Evolutionary conservation across 2,329 filamentous ascomycete genomes (phyloP).

Genomic region (Fusarium sp.): DNA sequence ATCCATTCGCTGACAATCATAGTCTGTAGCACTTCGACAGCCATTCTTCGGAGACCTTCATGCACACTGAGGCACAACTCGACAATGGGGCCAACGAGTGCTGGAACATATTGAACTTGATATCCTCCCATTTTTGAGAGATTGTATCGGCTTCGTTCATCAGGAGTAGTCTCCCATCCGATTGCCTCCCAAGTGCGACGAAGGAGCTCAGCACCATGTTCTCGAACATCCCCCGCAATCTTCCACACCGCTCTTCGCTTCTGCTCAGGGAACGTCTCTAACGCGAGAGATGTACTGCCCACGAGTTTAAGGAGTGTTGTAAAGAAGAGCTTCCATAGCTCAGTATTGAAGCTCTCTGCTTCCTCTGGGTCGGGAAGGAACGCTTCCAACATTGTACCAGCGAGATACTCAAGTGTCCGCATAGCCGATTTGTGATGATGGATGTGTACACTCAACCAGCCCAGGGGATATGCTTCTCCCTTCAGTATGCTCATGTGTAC

Average conservation of each 20-base stretch:
- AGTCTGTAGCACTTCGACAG: conserved; percentile 91
- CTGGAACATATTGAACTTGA: conserved; percentile 97
- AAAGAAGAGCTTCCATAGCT: conserved; percentile 95
- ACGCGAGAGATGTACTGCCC: conserved; percentile 85
- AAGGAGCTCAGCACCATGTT: conserved; percentile 88
- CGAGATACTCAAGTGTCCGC: conserved; percentile 84
- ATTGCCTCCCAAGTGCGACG: conserved; percentile 93
- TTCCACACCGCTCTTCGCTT: conserved; percentile 98
- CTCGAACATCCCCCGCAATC: conserved; percentile 95
- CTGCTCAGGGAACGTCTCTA: conserved; percentile 97
- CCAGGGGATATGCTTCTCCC: conserved; percentile 87
- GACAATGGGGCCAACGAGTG: conserved; percentile 89
- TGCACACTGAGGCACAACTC: conserved; percentile 96
- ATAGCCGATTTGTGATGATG: conserved; percentile 93
- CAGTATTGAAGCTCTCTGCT: conserved; percentile 90
- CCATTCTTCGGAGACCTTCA: conserved; percentile 87
- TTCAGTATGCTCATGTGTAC: conserved; percentile 90
- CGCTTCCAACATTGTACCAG: conserved; percentile 80
- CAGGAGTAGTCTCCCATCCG: conserved; percentile 89
- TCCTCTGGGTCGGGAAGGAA: conserved; percentile 92
- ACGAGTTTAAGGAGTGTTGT: conserved; percentile 89
- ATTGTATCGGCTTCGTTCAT: conserved; percentile 82
- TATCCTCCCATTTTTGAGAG: conserved; percentile 91
- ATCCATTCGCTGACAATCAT: conserved; percentile 99
- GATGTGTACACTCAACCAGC: conserved; percentile 93